Conservation (phyloP, 805 yeast species). For the Saturnispora mendoncae region DNA sequence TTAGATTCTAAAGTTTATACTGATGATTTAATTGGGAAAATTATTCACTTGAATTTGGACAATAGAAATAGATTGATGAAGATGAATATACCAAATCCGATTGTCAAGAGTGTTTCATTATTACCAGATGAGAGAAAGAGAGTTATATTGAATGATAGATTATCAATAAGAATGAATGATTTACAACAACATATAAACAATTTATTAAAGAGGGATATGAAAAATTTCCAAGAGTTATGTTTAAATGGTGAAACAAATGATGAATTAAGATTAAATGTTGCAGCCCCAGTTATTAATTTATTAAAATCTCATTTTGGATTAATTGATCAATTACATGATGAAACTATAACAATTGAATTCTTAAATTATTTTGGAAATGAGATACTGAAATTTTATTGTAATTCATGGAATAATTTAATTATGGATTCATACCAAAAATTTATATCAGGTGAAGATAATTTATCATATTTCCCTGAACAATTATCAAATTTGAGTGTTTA, state of each 20-base stretch:
- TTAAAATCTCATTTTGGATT: constrained; percentile 8
- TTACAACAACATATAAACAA: constrained; percentile 7
- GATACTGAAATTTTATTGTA: constrained; percentile 6
- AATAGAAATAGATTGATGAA: constrained; percentile 47
- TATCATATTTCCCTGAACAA: constrained; percentile 9
- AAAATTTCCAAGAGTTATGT: constrained; percentile 5
- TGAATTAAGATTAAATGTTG: constrained; percentile 5
- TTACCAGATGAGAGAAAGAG: constrained; percentile 55
- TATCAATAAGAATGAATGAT: constrained; percentile 55
- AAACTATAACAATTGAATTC: constrained; percentile 6
- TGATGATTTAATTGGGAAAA: constrained; percentile 60
- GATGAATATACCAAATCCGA: constrained; percentile 40
- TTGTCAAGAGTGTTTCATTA: constrained; percentile 43
- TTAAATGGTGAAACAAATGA: not conserved
- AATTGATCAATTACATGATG: constrained; percentile 8
- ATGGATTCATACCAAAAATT: constrained; percentile 7
- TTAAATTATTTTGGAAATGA: constrained; percentile 8
- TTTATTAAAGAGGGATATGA: constrained; percentile 5
- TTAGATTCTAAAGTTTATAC: constrained; percentile 50
- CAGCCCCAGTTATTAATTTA: constrained; percentile 3
- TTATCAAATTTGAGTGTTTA: constrained; percentile 7
- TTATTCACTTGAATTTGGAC: constrained; percentile 69
- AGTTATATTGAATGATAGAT: constrained; percentile 54
- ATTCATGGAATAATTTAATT: constrained; percentile 5
- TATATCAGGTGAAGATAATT: not conserved